Evolutionary conservation across 2,329 filamentous ascomycete genomes (phyloP).

Genomic region (Colletotrichum sp.): DNA sequence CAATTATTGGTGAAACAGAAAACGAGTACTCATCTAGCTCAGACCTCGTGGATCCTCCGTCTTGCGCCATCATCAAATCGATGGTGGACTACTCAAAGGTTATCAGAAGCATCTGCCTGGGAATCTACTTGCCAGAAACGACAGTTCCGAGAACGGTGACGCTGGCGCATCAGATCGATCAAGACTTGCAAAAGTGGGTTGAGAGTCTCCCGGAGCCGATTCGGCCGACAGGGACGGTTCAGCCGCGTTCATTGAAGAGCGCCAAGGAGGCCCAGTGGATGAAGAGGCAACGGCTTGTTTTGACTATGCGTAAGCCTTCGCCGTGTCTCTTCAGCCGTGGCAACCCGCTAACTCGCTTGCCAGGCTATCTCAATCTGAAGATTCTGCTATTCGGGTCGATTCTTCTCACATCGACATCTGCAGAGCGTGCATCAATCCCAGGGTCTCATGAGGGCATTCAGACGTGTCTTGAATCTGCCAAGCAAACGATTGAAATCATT

Average conservation of each 20-base stretch:
- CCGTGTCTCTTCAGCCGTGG: fast-evolving
- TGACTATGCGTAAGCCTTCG: conserved; percentile 24
- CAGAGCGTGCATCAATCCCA: conserved; percentile 22
- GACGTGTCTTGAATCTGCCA: conserved; percentile 29
- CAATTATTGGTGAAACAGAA: conserved; percentile 24
- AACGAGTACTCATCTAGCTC: background rate
- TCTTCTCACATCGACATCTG: conserved; percentile 23
- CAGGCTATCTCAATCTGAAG: conserved; percentile 30
- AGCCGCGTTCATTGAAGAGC: conserved; percentile 20
- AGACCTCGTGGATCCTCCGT: conserved; percentile 27
- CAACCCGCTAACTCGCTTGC: background rate
- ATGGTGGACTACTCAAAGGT: conserved; percentile 32
- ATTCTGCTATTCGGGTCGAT: conserved; percentile 31
- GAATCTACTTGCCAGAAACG: conserved; percentile 27
- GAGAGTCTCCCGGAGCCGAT: conserved; percentile 25
- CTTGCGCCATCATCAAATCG: conserved; percentile 28
- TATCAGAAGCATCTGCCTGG: conserved; percentile 28
- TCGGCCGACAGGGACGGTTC: conserved; percentile 18
- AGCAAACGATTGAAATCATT: conserved; percentile 31
- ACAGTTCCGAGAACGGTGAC: conserved; percentile 22
- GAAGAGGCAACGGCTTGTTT: conserved; percentile 29
- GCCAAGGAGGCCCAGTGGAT: conserved; percentile 27
- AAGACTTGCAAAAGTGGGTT: conserved; percentile 27
- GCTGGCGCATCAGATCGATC: conserved; percentile 26
- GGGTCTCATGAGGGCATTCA: conserved; percentile 24